Evolutionary conservation across 2,329 filamentous ascomycete species (phyloP), one percentile per base, ranked within the genome.

Genomic region (Zymoseptoria crescenta): DNA sequence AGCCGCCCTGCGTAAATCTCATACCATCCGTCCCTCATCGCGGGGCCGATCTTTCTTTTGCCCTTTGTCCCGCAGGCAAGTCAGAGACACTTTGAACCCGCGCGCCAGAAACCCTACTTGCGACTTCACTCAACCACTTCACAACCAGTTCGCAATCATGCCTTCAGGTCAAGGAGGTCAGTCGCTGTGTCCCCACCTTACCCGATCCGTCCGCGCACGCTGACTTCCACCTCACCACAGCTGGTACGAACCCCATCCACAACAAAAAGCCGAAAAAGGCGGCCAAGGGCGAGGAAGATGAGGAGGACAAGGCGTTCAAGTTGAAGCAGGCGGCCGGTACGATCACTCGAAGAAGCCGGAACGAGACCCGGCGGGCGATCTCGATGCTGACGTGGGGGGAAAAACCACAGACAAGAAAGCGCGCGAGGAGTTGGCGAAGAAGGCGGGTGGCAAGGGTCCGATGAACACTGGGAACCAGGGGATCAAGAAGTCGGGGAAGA

Each of bases 401-500:
- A 24, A n/a, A n/a, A 19, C 28, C 19, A 27, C 65, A 80, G 78
- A 80, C 68, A 80, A 80, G 75, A 94, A 96, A 79, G 77, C 89
- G 24, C 65, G 69, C 88, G 90, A 92, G 68, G 88, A 90, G 72
- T 91, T 92, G 81, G 89, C 88, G 52, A 87, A 86, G 76, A 93
- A 95, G 79, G 77, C 89, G 52, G 87, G 88, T 70, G 89, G 89
- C 75, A 96, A 95, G 79, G 93, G 93, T 2, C 92, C 93, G 45
- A 74, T 96, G 73, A 92, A 91, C 78, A 87, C 85, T 30, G 91
- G 91, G 35, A 76, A 81, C 54, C 90, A 95, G 78, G 91, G 91
- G 63, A 96, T 97, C 81, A 96, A 96, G 87, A 96, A 96, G 85
- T 94, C 89, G 63, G 92, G 91, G 76, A 96, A 96, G 88, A 96